Conservation (phyloP, 768 basidiomycete genomes). For the Tulasnella sp. region DNA sequence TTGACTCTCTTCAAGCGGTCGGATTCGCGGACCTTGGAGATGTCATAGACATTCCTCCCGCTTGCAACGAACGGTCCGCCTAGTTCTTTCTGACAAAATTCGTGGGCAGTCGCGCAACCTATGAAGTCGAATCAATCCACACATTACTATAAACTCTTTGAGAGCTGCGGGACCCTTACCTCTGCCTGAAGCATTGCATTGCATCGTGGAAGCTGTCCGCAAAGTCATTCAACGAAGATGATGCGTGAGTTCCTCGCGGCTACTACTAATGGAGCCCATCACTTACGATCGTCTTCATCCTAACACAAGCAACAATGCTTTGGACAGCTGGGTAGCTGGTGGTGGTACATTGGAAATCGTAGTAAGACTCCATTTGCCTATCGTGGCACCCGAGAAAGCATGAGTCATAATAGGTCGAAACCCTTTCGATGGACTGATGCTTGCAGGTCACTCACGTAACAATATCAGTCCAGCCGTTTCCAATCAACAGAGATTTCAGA, state of each 20-base stretch:
- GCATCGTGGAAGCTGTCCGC: slow-evolving; percentile 52
- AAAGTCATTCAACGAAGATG: not conserved
- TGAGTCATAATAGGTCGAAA: not conserved
- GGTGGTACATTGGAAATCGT: slow-evolving; percentile 46
- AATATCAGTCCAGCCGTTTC: slow-evolving; percentile 13
- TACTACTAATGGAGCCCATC: not conserved
- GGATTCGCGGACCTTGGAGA: not conserved
- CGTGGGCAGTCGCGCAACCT: slow-evolving; percentile 52
- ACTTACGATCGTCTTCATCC: slow-evolving; percentile 7
- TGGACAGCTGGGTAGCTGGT: slow-evolving; percentile 39
- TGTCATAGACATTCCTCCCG: slow-evolving; percentile 30
- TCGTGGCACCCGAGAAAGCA: not conserved
- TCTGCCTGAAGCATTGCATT: slow-evolving; percentile 41
- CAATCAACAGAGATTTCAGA: slow-evolving; percentile 13
- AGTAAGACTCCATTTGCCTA: slow-evolving; percentile 33
- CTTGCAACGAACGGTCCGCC: slow-evolving; percentile 31
- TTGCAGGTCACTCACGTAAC: slow-evolving; percentile 3
- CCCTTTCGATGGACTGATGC: no score
- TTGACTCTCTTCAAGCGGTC: no score
- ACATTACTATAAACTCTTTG: slow-evolving; percentile 30
- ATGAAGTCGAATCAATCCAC: slow-evolving; percentile 56
- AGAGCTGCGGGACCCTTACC: not conserved
- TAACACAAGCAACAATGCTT: slow-evolving; percentile 16
- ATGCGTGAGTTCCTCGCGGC: no score
- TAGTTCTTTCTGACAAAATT: slow-evolving; percentile 52